Percentiles rank a stretch among this genome's conserved stretches.
Evolutionary conservation across 2,329 filamentous ascomycete species (phyloP).

Genomic region (Pyrenophora seminiperda): DNA sequence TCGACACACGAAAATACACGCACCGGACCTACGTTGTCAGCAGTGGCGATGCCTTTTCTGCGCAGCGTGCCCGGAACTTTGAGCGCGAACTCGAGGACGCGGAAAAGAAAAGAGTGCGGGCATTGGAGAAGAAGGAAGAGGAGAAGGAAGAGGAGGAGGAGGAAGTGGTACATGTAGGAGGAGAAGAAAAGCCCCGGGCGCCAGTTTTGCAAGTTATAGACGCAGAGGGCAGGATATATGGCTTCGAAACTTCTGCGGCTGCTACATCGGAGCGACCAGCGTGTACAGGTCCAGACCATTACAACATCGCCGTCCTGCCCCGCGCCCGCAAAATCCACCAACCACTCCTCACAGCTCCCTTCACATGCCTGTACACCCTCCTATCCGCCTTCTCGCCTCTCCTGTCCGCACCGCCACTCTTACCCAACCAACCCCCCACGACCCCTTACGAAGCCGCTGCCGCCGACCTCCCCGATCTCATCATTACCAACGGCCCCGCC

Average conservation of each 20-base stretch:
- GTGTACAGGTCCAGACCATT: conserved; percentile 50
- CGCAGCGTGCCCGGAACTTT: conserved; percentile 66
- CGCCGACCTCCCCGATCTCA: conserved; percentile 68
- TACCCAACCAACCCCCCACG: conserved; percentile 9
- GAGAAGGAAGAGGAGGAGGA: no score
- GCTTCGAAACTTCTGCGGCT: not conserved
- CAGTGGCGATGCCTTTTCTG: conserved; percentile 75
- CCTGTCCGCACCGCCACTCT: conserved; percentile 34
- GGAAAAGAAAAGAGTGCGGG: conserved; percentile 9
- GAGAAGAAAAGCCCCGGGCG: not conserved
- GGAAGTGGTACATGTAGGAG: not conserved
- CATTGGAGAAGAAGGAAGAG: conserved; percentile 4
- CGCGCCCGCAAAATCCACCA: conserved; percentile 85
- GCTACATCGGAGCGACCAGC: not conserved
- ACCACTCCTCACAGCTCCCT: conserved; percentile 72
- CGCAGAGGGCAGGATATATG: conserved; percentile 3
- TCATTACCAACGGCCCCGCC: conserved; percentile 87
- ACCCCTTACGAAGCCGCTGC: conserved; percentile 23
- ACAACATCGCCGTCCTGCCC: conserved; percentile 70
- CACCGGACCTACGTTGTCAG: conserved; percentile 83
- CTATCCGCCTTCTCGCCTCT: conserved; percentile 65
- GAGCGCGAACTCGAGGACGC: conserved; percentile 53
- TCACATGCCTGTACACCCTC: conserved; percentile 70
- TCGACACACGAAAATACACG: conserved; percentile 53
- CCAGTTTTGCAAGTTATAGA: conserved; percentile 8